phyloP scores from a whole-genome alignment of 2,329 filamentous ascomycete species.

The Hypoxylon sp. region DNA sequence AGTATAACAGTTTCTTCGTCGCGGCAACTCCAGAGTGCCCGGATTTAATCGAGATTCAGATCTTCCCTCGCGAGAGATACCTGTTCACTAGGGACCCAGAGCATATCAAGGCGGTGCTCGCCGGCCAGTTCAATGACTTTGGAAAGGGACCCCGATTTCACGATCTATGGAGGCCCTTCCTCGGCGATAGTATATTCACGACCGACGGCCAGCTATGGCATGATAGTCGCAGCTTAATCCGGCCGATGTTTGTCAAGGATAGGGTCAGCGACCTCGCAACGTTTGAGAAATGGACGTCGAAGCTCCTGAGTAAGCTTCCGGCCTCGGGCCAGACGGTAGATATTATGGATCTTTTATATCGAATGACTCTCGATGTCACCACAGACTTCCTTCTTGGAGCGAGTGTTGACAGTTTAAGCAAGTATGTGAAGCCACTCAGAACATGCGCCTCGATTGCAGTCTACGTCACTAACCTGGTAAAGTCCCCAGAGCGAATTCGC shows the following conservation, averaged over 20 bases:
- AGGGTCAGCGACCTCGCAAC: constrained; percentile 66
- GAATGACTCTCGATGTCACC: constrained; percentile 75
- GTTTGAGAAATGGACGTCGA: constrained; percentile 72
- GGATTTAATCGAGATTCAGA: constrained; percentile 57
- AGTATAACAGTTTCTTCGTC: constrained; percentile 53
- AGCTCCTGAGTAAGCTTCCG: constrained; percentile 72
- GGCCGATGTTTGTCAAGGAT: constrained; percentile 67
- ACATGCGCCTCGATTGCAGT: neutral
- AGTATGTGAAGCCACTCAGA: constrained; percentile 49
- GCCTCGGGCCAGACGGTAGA: constrained; percentile 68
- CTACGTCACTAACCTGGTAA: constrained; percentile 28
- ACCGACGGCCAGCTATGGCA: constrained; percentile 68
- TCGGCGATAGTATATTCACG: constrained; percentile 71
- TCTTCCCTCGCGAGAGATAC: constrained; percentile 55
- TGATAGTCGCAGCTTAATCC: constrained; percentile 66
- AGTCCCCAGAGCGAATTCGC: constrained; percentile 74
- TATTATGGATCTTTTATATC: constrained; percentile 74
- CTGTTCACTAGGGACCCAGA: constrained; percentile 67
- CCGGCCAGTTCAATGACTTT: constrained; percentile 70
- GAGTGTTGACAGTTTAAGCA: constrained; percentile 63
- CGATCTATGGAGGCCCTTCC: constrained; percentile 60
- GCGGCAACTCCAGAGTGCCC: constrained; percentile 53
- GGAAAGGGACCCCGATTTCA: constrained; percentile 63
- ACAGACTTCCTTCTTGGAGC: constrained; percentile 78
- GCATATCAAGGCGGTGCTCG: constrained; percentile 70